Evolutionary conservation across 169 alveolate species (phyloP), one percentile per base, ranked within the genome.

Genomic region (Babesia ovata): DNA sequence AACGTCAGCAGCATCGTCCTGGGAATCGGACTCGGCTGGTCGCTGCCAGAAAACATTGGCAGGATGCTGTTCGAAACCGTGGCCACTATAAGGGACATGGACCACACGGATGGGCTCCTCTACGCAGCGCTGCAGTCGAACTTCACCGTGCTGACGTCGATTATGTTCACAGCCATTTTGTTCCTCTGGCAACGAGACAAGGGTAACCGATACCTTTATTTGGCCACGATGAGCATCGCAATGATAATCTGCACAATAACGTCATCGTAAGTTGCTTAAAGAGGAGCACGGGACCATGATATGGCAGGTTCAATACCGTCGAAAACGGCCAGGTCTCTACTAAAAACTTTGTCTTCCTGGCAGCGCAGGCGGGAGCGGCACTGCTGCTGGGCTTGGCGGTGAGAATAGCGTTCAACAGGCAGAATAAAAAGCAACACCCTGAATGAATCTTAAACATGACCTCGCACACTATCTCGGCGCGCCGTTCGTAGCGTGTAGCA

Each of bases 21-120:
- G 46, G 61, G 63, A 12, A 71, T 63, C 11, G 88, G 79, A 6
- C 44, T 81, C 29, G 75, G 69, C 8, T 81, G 88, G 88, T 81
- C 88, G 11, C 53, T 81, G 29, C 72, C 76, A 0, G 63, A 72
- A 17, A 71, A 74, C 33, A 33, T 81, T 45, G 84, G 53, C 14
- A 42, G 53, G 53, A 28, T 52, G 11, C 6, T 72, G 24, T 45
- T 54, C 62, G 69, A 54, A n/a, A 12, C 44, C 26, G 70, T 72
- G 59, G 28, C 45, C 54, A 29, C 63, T 0, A 22, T 61, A 14
- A 42, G 56, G 50, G 17, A 39, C 4, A 16, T 70, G 36, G 88
- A 81, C 42, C 57, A 81, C 36, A 22, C 85, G 4, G 21, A 62
- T 56, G 22, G 60, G 59, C 73, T 74, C 57, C 45, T 53, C 39